Percentiles rank a stretch among this genome's conserved stretches.
Evolutionary conservation across 306 rosid species (phyloP).

Genomic region (Herpetospermum pedunculosum): DNA sequence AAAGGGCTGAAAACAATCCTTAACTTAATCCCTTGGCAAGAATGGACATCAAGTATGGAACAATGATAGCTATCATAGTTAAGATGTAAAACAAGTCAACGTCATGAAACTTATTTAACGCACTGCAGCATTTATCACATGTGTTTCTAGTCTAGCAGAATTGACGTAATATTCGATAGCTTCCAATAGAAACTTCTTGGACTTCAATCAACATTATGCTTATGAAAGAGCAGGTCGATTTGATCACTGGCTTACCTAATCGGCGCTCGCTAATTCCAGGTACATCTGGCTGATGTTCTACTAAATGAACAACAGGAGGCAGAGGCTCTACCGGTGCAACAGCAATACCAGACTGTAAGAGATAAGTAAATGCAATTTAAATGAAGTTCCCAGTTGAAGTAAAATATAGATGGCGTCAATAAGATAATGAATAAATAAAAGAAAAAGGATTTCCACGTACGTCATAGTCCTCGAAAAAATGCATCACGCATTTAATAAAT

Average conservation of each 20-base stretch:
- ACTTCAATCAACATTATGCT: not conserved
- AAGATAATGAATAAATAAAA: not conserved
- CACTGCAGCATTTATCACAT: not conserved
- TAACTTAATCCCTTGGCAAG: not conserved
- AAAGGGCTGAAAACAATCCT: not conserved
- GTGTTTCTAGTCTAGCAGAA: not conserved
- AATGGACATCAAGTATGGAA: not conserved
- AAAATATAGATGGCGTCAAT: not conserved
- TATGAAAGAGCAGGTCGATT: not conserved
- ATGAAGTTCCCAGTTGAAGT: not conserved
- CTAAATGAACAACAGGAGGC: constrained; percentile 22
- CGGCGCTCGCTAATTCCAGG: constrained; percentile 64
- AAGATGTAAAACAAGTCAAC: not conserved
- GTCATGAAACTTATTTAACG: not conserved
- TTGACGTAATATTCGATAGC: not conserved
- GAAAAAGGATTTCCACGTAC: not conserved
- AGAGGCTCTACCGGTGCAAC: constrained; percentile 23
- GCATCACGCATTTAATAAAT: not conserved
- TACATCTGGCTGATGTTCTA: constrained; percentile 45
- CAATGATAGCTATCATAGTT: not conserved
- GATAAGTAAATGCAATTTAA: not conserved
- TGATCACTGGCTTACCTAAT: constrained; percentile 34
- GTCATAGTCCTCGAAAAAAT: not conserved
- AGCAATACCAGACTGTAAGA: constrained; percentile 29
- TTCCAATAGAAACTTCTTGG: not conserved